Conservation (phyloP, 1,284 basidiomycete species). For the Malassezia psittaci region DNA sequence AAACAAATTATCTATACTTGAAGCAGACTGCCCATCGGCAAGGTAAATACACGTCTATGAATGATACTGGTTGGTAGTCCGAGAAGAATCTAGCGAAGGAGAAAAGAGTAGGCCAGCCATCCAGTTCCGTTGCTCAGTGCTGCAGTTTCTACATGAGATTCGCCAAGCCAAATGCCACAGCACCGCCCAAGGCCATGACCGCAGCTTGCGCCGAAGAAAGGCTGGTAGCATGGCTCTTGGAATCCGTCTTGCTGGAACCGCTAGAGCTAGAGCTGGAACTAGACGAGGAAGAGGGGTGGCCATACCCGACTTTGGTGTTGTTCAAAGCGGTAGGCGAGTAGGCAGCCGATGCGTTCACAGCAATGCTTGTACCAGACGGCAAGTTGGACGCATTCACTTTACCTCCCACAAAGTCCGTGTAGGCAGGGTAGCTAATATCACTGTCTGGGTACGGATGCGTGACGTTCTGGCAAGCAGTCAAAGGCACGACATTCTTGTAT, state of each 20-base stretch:
- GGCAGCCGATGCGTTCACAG: slow-evolving; percentile 2
- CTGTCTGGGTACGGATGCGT: slow-evolving; percentile 51
- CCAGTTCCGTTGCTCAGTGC: neutral
- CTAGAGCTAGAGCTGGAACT: neutral
- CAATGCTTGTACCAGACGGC: slow-evolving; percentile 21
- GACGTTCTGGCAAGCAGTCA: slow-evolving; percentile 42
- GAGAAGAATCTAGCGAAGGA: neutral
- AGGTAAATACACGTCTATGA: neutral
- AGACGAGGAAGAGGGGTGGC: neutral
- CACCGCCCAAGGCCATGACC: neutral
- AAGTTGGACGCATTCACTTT: slow-evolving; percentile 29
- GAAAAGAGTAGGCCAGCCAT: neutral
- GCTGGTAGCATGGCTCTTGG: neutral
- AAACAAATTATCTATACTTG: neutral
- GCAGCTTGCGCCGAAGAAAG: neutral
- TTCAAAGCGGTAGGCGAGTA: neutral
- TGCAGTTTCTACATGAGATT: neutral
- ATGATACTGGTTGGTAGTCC: neutral
- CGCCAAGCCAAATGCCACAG: neutral
- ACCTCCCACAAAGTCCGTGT: slow-evolving; percentile 27
- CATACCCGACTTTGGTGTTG: neutral
- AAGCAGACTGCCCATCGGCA: neutral
- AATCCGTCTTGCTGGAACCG: neutral
- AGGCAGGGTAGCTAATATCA: slow-evolving; percentile 43
- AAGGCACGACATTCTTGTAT: slow-evolving; percentile 43